A percentile compares a stretch with the other conserved stretches of the same genome.
Conservation (phyloP, 1,284 basidiomycete species). For the Moesziomyces aphidis region DNA sequence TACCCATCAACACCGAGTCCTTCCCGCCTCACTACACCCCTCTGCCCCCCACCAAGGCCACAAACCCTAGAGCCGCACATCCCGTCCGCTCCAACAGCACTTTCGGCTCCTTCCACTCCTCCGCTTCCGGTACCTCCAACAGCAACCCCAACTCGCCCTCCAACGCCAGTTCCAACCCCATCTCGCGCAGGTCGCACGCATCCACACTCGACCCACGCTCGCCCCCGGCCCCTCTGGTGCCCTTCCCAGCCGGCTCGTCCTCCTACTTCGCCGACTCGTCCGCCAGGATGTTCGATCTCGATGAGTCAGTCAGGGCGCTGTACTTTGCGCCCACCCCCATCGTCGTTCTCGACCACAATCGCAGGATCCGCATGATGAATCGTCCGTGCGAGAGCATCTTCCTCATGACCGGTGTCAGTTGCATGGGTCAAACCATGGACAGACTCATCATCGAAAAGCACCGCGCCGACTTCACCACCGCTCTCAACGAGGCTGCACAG, state of each 20-base stretch:
- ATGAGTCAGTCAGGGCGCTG: slow-evolving; percentile 61
- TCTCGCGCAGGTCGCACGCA: slow-evolving; percentile 6
- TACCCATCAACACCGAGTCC: slow-evolving; percentile 21
- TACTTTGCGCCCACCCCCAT: slow-evolving; percentile 64
- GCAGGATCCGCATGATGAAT: slow-evolving; percentile 61
- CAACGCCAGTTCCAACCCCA: slow-evolving; percentile 7
- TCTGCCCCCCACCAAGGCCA: slow-evolving; percentile 32
- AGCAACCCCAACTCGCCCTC: slow-evolving; percentile 26
- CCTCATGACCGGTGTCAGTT: slow-evolving; percentile 45
- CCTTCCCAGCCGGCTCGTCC: slow-evolving; percentile 25
- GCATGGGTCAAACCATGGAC: slow-evolving; percentile 57
- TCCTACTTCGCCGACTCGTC: slow-evolving; percentile 34
- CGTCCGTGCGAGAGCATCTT: slow-evolving; percentile 57
- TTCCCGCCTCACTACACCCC: slow-evolving; percentile 33
- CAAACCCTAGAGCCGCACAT: slow-evolving; percentile 8
- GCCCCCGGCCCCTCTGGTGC: slow-evolving; percentile 19
- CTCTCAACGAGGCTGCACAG: slow-evolving; percentile 55
- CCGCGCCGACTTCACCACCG: slow-evolving; percentile 20
- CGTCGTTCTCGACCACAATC: slow-evolving; percentile 56
- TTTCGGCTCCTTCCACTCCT: slow-evolving; percentile 4
- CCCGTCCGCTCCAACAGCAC: slow-evolving; percentile 26
- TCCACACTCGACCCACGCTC: slow-evolving; percentile 12
- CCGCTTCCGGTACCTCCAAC: background rate
- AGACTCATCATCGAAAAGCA: slow-evolving; percentile 36
- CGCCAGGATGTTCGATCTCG: slow-evolving; percentile 61